Evolutionary conservation across 225 moss, liverwort and hornwort genomes (phyloP).

Genomic region (Climacium dendroides): DNA sequence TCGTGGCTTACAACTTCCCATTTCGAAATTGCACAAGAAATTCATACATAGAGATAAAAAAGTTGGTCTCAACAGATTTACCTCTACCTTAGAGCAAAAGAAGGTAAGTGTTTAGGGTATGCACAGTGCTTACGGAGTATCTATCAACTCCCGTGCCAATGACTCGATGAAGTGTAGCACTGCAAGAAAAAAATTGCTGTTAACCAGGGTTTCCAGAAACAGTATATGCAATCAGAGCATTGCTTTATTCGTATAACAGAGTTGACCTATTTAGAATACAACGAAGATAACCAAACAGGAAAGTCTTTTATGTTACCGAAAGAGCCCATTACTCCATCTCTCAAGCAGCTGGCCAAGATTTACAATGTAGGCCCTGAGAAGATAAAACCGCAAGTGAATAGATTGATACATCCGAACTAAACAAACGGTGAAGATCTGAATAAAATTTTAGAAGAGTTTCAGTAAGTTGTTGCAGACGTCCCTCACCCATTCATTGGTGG

Average conservation of each 20-base stretch:
- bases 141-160: constrained; percentile 40
- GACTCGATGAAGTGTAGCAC: constrained; percentile 63
- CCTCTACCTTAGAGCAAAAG: neutral
- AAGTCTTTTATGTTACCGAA: neutral
- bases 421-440: neutral
- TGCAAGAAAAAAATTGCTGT: neutral
- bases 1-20: neutral
- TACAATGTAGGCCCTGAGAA: constrained; percentile 53
- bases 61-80: neutral
- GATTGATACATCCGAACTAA: neutral
- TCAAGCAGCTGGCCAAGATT: constrained; percentile 71
- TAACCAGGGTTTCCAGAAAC: neutral
- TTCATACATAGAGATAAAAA: neutral
- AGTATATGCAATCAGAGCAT: neutral
- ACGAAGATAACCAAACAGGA: neutral
- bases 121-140: constrained; percentile 36
- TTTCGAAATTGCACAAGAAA: neutral
- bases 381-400: neutral
- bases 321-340: constrained; percentile 53
- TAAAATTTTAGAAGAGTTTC: neutral
- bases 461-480: neutral
- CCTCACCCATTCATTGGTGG: constrained; percentile 44
- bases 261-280: neutral
- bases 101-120: neutral
- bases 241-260: neutral